phyloP scores from a whole-genome alignment of 2,329 filamentous ascomycete species.

The Pseudopithomyces maydicus region DNA sequence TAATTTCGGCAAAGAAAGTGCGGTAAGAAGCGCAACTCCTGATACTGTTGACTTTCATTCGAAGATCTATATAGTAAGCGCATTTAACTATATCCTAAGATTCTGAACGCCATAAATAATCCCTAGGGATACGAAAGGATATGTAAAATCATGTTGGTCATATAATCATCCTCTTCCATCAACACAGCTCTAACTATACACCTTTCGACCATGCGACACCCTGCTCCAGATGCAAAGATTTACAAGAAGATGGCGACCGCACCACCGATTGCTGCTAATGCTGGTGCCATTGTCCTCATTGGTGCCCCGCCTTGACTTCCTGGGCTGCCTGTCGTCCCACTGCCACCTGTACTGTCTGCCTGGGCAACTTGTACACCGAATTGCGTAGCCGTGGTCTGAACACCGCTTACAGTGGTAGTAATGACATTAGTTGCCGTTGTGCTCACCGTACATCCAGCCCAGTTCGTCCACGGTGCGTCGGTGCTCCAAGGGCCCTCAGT shows the following conservation, averaged over 20 bases:
- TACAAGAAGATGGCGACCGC: constrained; percentile 14
- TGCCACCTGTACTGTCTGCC: constrained; percentile 15
- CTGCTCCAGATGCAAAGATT: too few relatives aligned
- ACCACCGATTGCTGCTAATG: constrained; percentile 21
- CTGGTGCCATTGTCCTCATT: constrained; percentile 24
- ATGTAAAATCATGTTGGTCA: too few relatives aligned
- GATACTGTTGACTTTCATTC: too few relatives aligned
- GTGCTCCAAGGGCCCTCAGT: constrained; percentile 42
- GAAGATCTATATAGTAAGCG: too few relatives aligned
- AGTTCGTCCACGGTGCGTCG: constrained; percentile 42
- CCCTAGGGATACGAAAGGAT: too few relatives aligned
- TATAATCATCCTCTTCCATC: background rate
- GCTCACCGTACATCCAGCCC: constrained; percentile 36
- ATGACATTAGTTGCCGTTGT: constrained; percentile 39
- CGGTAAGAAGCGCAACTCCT: too few relatives aligned
- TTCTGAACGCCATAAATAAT: too few relatives aligned
- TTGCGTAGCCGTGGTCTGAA: constrained; percentile 25
- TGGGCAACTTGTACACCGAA: constrained; percentile 41
- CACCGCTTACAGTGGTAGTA: constrained; percentile 35
- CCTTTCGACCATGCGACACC: background rate
- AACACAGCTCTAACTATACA: constrained; percentile 23
- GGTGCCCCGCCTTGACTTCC: constrained; percentile 16
- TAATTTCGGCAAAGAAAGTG: too few relatives aligned
- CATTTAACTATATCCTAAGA: too few relatives aligned
- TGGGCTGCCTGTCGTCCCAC: background rate